phyloP scores from a whole-genome alignment of 73 alveolate species.

The Paramecium octaurelia region DNA sequence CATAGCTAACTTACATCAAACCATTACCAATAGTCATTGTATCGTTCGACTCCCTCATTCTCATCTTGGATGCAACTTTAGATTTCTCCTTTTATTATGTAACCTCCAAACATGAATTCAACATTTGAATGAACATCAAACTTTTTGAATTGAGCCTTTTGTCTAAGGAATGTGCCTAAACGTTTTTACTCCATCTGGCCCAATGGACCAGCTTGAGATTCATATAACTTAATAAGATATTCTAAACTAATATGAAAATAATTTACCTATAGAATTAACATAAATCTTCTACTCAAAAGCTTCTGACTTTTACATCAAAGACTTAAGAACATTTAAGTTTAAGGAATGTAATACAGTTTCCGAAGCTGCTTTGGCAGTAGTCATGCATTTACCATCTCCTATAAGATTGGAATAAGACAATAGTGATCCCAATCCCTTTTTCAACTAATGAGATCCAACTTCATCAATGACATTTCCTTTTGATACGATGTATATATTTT shows the following conservation, averaged over 20 bases:
- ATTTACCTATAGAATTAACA: not conserved
- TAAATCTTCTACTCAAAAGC: not conserved
- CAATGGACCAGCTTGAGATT: not conserved
- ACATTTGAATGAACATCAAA: not conserved
- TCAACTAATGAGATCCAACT: conserved; percentile 11
- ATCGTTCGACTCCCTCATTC: not conserved
- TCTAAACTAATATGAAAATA: not conserved
- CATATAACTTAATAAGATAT: not conserved
- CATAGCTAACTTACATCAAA: not conserved
- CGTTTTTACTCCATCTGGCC: not conserved
- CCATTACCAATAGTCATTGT: not conserved
- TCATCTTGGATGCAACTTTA: not conserved
- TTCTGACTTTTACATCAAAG: not conserved
- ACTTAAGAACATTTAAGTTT: not conserved
- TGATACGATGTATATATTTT: conserved; percentile 26
- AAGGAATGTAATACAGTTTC: not conserved
- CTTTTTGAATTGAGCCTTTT: not conserved
- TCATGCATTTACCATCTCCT: not conserved
- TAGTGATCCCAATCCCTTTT: conserved; percentile 52
- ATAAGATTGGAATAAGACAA: conserved; percentile 53
- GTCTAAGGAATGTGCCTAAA: conserved; percentile 11
- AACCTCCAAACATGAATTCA: conserved; percentile 32
- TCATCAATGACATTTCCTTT: conserved; percentile 59
- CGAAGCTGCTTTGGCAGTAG: conserved; percentile 3
- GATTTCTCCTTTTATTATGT: conserved; percentile 9